Base-by-base conservation (phyloP, 1,139 yeast genomes). In the Meyerozyma carpophila region DNA sequence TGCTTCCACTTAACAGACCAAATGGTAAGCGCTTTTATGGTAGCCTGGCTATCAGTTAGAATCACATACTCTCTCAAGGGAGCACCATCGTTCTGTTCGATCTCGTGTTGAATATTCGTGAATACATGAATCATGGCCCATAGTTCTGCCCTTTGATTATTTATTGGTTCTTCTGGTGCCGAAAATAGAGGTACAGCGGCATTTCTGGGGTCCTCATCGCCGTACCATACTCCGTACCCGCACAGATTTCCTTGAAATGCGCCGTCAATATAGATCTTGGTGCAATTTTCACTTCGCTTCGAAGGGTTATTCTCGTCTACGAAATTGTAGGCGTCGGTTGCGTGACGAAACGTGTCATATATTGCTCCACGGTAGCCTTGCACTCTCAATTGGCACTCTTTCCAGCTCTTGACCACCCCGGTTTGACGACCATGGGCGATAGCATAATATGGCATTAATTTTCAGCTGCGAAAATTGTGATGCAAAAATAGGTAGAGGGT, bases 171-270 rank as follows among this genome's bases (percentile, higher is more conserved):
- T 3, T 4, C 20, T 0, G 96, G 88, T 36, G 83, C 87, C 6
- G 62, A 62, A 5, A 13, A 13, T 4, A 31, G 20, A 2, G 43
- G 27, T 5, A 47, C 43, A 1, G 81, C 70, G 3, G 71, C 65
- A 58, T 85, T 84, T 39, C 83, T 65, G 2, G 67, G 48, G 55
- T 84, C 86, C 16, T 61, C 58, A 0, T 56, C 62, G 0, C 89
- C 91, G 58, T 76, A 88, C 57, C 67, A 87, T 0, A 84, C 87
- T 14, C 95, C 96, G 55, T 75, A 80, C 0, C 96, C 96, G 2
- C 66, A 48, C 8, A 49, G 43, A 50, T 81, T 81, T 6, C 75
- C 72, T 32, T 77, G 59, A 1, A 82, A 71, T 1, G 93, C 84
- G 0, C 96, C 95, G 59, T 87, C 95, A 14, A 86, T 82, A 54